Evolutionary conservation across 345 rosid species (phyloP).

Genomic region (Gossypium raimondii): DNA sequence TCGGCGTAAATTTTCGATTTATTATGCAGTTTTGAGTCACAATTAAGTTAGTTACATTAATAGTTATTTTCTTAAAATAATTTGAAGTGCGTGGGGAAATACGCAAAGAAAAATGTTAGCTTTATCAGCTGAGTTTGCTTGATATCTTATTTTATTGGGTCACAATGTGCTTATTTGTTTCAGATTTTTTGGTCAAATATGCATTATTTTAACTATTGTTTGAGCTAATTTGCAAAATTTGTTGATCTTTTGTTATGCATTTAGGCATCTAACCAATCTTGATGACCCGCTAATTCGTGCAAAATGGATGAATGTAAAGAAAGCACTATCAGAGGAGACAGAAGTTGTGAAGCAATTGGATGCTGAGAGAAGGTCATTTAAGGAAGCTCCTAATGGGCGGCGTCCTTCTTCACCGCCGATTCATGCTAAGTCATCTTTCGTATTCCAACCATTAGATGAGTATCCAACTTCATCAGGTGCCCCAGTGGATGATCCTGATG

Average conservation of each 20-base stretch:
- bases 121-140: background rate
- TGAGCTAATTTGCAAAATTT: background rate
- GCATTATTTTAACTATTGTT: background rate
- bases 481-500: constrained; percentile 96
- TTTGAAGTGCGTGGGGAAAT: background rate
- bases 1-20: background rate
- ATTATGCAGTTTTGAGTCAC: background rate
- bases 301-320: constrained; percentile 96
- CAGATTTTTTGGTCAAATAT: background rate
- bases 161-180: background rate
- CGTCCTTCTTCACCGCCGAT: constrained; percentile 88
- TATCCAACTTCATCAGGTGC: constrained; percentile 86
- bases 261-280: constrained; percentile 1
- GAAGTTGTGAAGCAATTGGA: constrained; percentile 93
- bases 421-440: constrained; percentile 74
- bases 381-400: constrained; percentile 69
- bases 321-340: constrained; percentile 80
- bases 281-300: constrained; percentile 22
- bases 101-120: background rate
- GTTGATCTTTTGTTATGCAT: background rate
- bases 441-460: constrained; percentile 96
- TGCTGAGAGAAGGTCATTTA: constrained; percentile 87
- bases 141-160: background rate
- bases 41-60: background rate
- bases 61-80: background rate